Evolutionary conservation across 495 filamentous ascomycete species (phyloP).

Genomic region (Podospora conica): DNA sequence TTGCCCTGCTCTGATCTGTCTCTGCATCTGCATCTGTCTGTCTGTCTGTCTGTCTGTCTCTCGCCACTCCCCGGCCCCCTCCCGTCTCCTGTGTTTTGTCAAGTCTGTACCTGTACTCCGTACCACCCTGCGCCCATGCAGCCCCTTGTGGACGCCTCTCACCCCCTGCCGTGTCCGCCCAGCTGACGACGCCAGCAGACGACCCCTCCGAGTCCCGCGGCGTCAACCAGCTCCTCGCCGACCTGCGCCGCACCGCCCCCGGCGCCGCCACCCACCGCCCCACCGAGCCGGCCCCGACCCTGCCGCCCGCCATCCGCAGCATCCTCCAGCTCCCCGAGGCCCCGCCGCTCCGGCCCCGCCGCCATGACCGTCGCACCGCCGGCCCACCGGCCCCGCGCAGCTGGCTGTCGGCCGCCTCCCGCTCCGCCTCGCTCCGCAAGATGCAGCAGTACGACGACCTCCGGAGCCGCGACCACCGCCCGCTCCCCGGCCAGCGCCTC

Average conservation of each 20-base stretch:
- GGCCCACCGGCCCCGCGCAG: constrained; percentile 68
- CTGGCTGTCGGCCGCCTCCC: constrained; percentile 49
- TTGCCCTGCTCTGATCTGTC: no score
- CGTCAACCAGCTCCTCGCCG: constrained; percentile 48
- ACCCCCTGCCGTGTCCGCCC: not conserved
- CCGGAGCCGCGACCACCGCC: constrained; percentile 14
- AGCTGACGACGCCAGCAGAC: not conserved
- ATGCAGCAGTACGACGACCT: constrained; percentile 3
- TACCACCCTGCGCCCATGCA: not conserved
- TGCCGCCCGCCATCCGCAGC: constrained; percentile 46
- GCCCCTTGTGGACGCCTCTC: not conserved
- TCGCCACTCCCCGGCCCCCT: not conserved
- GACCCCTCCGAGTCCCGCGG: constrained; percentile 18
- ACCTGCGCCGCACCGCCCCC: constrained; percentile 37
- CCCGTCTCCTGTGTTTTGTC: not conserved
- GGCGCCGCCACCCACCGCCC: constrained; percentile 10
- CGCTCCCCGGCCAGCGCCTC: constrained; percentile 30
- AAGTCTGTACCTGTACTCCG: not conserved
- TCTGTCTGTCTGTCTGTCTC: not conserved
- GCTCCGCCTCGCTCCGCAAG: constrained; percentile 8
- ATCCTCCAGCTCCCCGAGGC: constrained; percentile 67
- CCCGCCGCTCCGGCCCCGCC: constrained; percentile 58
- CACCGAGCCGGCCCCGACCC: constrained; percentile 31
- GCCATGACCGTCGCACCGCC: constrained; percentile 30
- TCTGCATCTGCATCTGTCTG: not conserved